phyloP scores from a whole-genome alignment of 2,329 filamentous ascomycete genomes.

The Claviceps africana region DNA sequence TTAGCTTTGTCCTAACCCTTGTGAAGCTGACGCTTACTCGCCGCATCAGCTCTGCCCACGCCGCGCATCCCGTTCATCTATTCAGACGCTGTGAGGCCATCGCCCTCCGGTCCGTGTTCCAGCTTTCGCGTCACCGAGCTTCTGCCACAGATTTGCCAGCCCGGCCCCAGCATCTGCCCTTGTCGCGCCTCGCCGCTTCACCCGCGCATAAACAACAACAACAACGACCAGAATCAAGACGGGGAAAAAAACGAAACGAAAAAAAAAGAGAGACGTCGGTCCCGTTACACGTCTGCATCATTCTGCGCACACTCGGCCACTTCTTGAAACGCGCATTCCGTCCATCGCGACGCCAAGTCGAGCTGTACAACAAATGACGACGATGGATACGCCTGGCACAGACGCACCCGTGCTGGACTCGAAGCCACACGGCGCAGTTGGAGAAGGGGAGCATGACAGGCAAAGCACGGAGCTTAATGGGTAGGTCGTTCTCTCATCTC shows the following conservation, averaged over 20 bases:
- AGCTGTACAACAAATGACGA: conserved; percentile 24
- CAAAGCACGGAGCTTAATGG: conserved; percentile 22
- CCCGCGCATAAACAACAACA: background rate
- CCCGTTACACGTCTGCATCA: background rate
- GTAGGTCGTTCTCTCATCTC: conserved; percentile 16
- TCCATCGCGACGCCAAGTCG: conserved; percentile 9
- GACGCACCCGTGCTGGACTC: conserved; percentile 29
- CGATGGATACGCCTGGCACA: conserved; percentile 37
- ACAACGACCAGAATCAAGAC: too few relatives aligned
- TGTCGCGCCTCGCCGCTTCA: background rate
- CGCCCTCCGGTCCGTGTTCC: background rate
- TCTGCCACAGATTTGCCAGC: too few relatives aligned
- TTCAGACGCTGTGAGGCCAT: background rate
- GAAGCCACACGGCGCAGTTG: conserved; percentile 26
- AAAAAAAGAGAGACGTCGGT: too few relatives aligned
- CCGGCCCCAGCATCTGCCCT: background rate
- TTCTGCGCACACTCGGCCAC: background rate
- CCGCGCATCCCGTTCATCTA: background rate
- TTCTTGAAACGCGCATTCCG: background rate
- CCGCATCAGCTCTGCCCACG: background rate
- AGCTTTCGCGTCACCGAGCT: background rate
- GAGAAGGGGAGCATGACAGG: conserved; percentile 18
- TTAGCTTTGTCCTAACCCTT: background rate
- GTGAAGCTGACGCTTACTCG: too few relatives aligned
- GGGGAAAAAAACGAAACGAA: too few relatives aligned